Conservation (phyloP, 257 asterid genomes). For the Linderniella brevidens region DNA sequence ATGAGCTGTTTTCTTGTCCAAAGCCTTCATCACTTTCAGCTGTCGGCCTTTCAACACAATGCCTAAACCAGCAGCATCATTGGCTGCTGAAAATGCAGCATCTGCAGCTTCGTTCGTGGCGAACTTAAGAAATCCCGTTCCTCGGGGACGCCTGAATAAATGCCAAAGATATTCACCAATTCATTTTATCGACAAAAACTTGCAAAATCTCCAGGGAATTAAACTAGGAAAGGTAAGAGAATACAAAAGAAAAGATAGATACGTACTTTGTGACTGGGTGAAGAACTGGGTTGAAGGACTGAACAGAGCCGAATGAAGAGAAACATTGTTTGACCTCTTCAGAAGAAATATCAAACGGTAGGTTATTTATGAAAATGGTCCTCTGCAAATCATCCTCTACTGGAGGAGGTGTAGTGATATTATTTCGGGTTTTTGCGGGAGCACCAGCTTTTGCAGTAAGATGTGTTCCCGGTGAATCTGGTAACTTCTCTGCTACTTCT, state of each 20-base stretch:
- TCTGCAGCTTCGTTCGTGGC: slow-evolving; percentile 43
- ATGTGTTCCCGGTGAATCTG: slow-evolving; percentile 13
- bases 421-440: slow-evolving; percentile 16
- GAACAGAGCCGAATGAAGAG: slow-evolving; percentile 71
- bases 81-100: slow-evolving; percentile 69
- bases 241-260: background rate
- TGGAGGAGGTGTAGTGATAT: slow-evolving; percentile 21
- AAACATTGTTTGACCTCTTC: slow-evolving; percentile 82
- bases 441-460: slow-evolving; percentile 7
- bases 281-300: slow-evolving; percentile 68
- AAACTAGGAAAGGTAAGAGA: background rate
- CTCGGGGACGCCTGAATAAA: slow-evolving; percentile 72
- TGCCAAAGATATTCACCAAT: slow-evolving; percentile 5
- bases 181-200: background rate
- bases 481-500: slow-evolving; percentile 16
- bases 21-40: slow-evolving; percentile 65
- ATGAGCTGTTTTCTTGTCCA: slow-evolving; percentile 71
- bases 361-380: slow-evolving; percentile 69
- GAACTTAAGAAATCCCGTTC: slow-evolving; percentile 96
- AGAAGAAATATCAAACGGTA: slow-evolving; percentile 56
- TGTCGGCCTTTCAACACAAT: slow-evolving; percentile 67
- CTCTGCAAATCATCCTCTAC: slow-evolving; percentile 60
- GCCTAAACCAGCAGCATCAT: slow-evolving; percentile 38
- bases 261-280: slow-evolving; percentile 75
- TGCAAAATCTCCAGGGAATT: background rate